Base-by-base conservation (phyloP, 345 rosid genomes). In the Brassica napus region DNA sequence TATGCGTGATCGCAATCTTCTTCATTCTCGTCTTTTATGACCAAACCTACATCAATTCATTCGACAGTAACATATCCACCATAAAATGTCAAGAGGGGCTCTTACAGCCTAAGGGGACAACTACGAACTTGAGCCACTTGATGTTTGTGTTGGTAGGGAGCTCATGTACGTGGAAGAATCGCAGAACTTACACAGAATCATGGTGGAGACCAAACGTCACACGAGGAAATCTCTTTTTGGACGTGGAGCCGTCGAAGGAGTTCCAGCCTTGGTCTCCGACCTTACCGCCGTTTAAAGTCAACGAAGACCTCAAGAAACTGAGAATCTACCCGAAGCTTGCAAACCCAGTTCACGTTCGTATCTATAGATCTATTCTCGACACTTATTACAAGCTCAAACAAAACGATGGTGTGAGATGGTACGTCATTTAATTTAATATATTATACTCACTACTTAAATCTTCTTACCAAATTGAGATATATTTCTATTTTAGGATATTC, bases 191-290 rank as follows among this genome's bases (percentile, higher is more conserved):
- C 77, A 61, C 82, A 5, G 89, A 89, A 73, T 65, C 90, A 16
- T 87, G 91, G 92, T 89, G 93, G 96, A 71, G 84, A 79, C 86
- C 89, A 0, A 86, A 89, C 37, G 49, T 58, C 4, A 86, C 93
- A 15, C 81, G 90, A 28, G 91, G 42, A 2, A 37, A 37, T 37
- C 8, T 37, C 10, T 37, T 37, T 7, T 37, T 37, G 2, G 92
- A 86, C 42, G 65, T 39, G 16, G 47, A 83, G 37, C 89, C 91
- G 1, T 18, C 85, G 8, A 4, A 55, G 34, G 83, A 86, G 67
- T 81, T 80, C 32, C 59, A 31, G 7, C 88, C 86, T 5, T 91
- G 92, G 88, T 87, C 93, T 62, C 65, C 84, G 2, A 71, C 86
- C 3, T 83, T 68, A 23, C 93, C 92, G 6, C 83, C 90, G 54